Evolutionary conservation across 2,329 filamentous ascomycete species (phyloP), one percentile per base, ranked within the genome.

Genomic region (Ramichloridium luteum): DNA sequence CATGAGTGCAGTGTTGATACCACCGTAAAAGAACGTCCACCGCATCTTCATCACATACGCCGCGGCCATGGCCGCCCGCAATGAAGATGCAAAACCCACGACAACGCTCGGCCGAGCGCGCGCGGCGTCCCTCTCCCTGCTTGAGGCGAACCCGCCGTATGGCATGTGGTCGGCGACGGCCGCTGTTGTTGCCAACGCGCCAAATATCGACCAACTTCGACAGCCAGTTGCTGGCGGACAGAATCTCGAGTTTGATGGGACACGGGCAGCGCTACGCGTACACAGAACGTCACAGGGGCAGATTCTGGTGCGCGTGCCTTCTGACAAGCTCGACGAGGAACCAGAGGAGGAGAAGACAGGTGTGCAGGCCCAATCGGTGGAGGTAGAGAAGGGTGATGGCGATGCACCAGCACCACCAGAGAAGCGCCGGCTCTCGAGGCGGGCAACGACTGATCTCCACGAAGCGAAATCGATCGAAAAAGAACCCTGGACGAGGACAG

Each of bases 131-230:
- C 8, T n/a, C 8, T 23, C 20, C 8, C 20, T 59, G 6, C 54
- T 61, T 43, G 51, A 59, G 14, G 47, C 55, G 5, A 43, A 52
- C 16, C 52, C 53, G n/a, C 58, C 57, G 3, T 49, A 55, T 0
- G 55, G 57, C 28, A 58, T 60, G 53, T 59, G 56, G 58, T 55
- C 58, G n/a, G 58, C 58, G 2, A 55, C 54, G 5, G 57, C 53
- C 3, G 47, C 36, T 6, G 47, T 47, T 11, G 54, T 48, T 12
- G 49, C 56, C 3, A 55, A 50, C 37, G 57, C 57, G 4, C 58
- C 58, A 8, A 53, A 57, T 3, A 30, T 60, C 14, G 37, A 46
- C 25, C 57, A 61, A 16, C 58, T 60, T 14, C 46, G 58, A n/a
- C 43, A 31, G 14, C 5, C 27, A 18, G 32, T 29, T 8, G 30